Percentiles rank a stretch among this genome's conserved stretches.
These are phyloP conservation scores for Hypoxylon sp. DNA, from an alignment of 2,329 filamentous ascomycete genomes.

Conservation along the genomic window DNA sequence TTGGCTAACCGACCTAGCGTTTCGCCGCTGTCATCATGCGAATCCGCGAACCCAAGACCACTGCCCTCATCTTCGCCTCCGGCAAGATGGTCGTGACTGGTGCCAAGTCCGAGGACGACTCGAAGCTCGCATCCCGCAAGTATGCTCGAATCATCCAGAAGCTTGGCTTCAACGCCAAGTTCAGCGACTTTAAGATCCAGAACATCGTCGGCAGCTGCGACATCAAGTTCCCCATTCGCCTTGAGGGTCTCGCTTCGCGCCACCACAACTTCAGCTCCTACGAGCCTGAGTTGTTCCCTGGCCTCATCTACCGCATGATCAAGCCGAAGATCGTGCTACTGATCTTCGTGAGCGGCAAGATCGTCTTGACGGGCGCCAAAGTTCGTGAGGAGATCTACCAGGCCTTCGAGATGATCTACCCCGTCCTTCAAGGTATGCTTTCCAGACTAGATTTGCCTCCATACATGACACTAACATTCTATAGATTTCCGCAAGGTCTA, in stretches of 20 bases:
- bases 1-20: constrained; percentile 68
- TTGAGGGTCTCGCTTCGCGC: constrained; percentile 93
- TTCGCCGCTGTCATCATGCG: constrained; percentile 99
- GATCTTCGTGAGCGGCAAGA: constrained; percentile 98
- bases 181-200: constrained; percentile 99
- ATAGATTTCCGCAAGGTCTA: constrained; percentile 67
- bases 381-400: constrained; percentile 98
- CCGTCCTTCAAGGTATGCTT: constrained; percentile 82
- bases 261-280: constrained; percentile 99
- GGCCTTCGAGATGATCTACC: constrained; percentile 96
- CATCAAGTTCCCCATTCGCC: constrained; percentile 98
- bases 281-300: constrained; percentile 97
- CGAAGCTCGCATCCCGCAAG: constrained; percentile 94
- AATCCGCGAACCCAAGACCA: constrained; percentile 98
- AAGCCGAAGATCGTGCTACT: constrained; percentile 98
- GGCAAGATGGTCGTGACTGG: constrained; percentile 99
- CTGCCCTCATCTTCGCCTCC: constrained; percentile 94
- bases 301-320: constrained; percentile 99
- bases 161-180: constrained; percentile 98
- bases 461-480: not conserved
- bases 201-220: constrained; percentile 99
- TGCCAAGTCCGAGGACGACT: constrained; percentile 97
- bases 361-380: constrained; percentile 96
- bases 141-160: constrained; percentile 99
- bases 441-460: too few relatives aligned